Base-by-base conservation (phyloP, 2,329 filamentous ascomycete species). In the Cercospora sp. region DNA sequence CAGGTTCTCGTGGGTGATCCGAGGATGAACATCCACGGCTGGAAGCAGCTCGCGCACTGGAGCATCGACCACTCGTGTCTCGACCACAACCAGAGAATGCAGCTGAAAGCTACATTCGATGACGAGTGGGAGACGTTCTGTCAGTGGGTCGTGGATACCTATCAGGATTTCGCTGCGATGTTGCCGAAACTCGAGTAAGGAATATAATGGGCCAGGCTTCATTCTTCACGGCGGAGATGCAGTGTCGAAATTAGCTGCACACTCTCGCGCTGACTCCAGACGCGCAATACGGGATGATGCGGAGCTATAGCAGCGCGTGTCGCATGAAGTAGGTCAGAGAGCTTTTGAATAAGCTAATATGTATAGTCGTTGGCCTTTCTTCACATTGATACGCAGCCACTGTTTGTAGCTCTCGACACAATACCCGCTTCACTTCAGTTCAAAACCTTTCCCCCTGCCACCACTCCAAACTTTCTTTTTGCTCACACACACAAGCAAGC, bases 1-100 rank as follows among this genome's bases (percentile, higher is more conserved):
- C 91, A 93, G 75, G 84, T 89, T 67, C 87, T 93, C 83, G 85
- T 91, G 7, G 91, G 90, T 59, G 87, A 87, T 55, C 82, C 84
- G 12, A 84, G 87, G 66, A 91, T 93, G 84, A 86, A 84, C 18
- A 78, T 93, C 0, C 87, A 87, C 70, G 90, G 90, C 53, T 91
- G 90, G 88, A 89, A 90, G 75, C 90, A 92, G 77, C 79, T 84
- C 0, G 81, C 79, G 2, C 71, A 78, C 36, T 84, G 82, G 82
- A 83, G 82, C 64, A 70, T 84, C 3, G 75, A 82, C 33, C 81
- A 83, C 70, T 81, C 80, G 67, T 83, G 81, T 64, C 73, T 84
- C 18, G 55, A 72, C 0, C 33, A 62, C 0, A 82, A 88, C 70
- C 80, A 80, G 65, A 69, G 69, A n/a, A 16, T 72, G 3, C 67